Evolutionary conservation across 2,329 filamentous ascomycete species (phyloP), one percentile per base, ranked within the genome.

Genomic region (Tolypocladium inflatum): DNA sequence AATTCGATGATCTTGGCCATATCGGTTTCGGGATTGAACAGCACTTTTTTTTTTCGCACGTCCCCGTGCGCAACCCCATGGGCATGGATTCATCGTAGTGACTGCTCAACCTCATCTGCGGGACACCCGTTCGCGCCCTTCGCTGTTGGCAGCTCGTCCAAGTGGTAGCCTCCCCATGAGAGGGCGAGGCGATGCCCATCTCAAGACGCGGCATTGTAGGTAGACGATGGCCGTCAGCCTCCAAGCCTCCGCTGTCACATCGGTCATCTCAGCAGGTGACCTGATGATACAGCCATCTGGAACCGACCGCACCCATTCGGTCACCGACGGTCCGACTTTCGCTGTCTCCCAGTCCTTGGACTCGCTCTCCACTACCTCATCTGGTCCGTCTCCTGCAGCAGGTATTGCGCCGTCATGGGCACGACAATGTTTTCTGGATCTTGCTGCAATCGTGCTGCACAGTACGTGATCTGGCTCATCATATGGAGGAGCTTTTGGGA

Each of bases 171-270:
- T 30, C 26, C 26, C 26, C 26, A 30, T 30, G 26, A 30, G 26
- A 30, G 26, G 26, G 33, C 33, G 33, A 9, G 33, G 33, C 33
- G 33, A 45, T 4, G 41, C 65, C 53, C 62, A 74, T 72, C 73
- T 71, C 43, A 71, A 55, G 19, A 74, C 67, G 26, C 74, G 71
- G 43, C 73, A 76, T 57, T 74, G 71, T 17, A 72, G 57, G 59
- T 76, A 76, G 10, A 76, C 64, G 9, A 75, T 68, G 6, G 67
- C 71, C 5, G 73, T 70, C 43, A 76, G 58, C 54, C 74, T 70
- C 73, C 74, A 76, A 10, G 73, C 71, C 60, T 76, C 74, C 0
- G 74, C 74, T 4, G 73, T 74, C 11, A 74, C 69, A 37, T 71
- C 67, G 0, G 73, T 75, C 74, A 76, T 76, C 11, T 65, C 64